Percentiles rank a stretch among this genome's conserved stretches.
These are phyloP conservation scores for Solanum hybrid DNA, from an alignment of 305 asterid genomes.

Conservation along the genomic window DNA sequence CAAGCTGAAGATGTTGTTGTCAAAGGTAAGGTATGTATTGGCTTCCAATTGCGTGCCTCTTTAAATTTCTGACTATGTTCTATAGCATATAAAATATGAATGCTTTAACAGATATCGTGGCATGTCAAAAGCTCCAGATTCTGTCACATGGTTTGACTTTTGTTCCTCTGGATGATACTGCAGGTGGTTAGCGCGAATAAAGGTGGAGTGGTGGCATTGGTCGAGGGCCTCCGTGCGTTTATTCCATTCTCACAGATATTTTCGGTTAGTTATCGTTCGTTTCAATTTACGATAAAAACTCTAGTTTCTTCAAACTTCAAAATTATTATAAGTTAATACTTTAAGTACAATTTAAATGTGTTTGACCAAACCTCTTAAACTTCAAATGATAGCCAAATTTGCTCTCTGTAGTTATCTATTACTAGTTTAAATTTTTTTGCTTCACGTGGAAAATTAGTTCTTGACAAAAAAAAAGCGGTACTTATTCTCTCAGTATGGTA, in stretches of 20 bases:
- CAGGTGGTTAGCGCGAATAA: conserved; percentile 74
- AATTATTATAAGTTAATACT: neutral
- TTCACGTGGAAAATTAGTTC: neutral
- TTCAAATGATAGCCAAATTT: neutral
- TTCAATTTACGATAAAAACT: neutral
- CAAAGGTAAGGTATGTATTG: conserved; percentile 68
- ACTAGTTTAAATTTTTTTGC: neutral
- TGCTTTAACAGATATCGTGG: neutral
- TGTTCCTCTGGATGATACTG: conserved; percentile 6
- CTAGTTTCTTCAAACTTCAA: neutral
- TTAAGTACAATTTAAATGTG: neutral
- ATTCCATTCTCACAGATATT: conserved; percentile 92
- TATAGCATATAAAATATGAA: neutral
- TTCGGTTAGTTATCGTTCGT: conserved; percentile 27
- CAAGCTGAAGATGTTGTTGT: conserved; percentile 90
- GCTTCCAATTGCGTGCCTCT: neutral
- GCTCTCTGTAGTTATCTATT: neutral
- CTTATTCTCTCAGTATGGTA: neutral
- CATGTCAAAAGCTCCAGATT: neutral
- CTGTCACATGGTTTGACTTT: neutral
- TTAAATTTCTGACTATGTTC: neutral
- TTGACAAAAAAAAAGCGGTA: neutral
- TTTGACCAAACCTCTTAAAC: neutral
- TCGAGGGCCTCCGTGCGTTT: conserved; percentile 81
- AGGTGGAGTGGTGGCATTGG: conserved; percentile 83